Conservation (phyloP, 306 rosid genomes). For the Lathyrus oleraceus region DNA sequence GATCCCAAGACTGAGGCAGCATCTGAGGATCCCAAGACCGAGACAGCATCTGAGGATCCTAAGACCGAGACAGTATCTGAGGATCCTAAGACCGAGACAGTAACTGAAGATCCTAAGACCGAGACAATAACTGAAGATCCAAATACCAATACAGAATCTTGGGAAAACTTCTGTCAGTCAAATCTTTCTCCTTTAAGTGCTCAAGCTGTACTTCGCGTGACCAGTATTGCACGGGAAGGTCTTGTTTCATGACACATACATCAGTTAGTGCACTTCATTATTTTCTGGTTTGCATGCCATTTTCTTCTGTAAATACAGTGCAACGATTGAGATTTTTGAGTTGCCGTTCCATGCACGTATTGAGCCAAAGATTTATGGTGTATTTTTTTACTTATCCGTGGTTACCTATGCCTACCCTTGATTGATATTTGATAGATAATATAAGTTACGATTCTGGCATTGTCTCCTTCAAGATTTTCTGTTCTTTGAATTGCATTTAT, state of each 20-base stretch:
- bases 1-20: conserved; percentile 35
- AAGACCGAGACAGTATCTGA: conserved; percentile 42
- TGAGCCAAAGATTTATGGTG: conserved; percentile 48
- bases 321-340: conserved; percentile 53
- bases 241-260: conserved; percentile 66
- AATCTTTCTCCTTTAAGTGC: conserved; percentile 92
- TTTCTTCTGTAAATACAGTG: conserved; percentile 66
- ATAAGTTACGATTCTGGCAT: conserved; percentile 15
- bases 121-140: not conserved
- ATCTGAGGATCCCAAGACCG: conserved; percentile 25
- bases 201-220: conserved; percentile 94
- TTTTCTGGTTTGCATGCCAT: conserved; percentile 54
- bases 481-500: conserved; percentile 5
- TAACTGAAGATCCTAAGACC: conserved; percentile 45
- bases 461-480: not conserved
- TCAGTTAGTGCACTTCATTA: conserved; percentile 44
- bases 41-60: not conserved
- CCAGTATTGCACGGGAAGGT: conserved; percentile 71
- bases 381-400: conserved; percentile 33
- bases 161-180: conserved; percentile 89
- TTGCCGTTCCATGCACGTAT: conserved; percentile 53
- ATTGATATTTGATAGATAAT: conserved; percentile 43
- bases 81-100: conserved; percentile 34
- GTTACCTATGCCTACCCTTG: conserved; percentile 34
- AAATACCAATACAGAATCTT: conserved; percentile 48